Conservation (phyloP, 768 basidiomycete species). For the Lactarius akahatsu region DNA sequence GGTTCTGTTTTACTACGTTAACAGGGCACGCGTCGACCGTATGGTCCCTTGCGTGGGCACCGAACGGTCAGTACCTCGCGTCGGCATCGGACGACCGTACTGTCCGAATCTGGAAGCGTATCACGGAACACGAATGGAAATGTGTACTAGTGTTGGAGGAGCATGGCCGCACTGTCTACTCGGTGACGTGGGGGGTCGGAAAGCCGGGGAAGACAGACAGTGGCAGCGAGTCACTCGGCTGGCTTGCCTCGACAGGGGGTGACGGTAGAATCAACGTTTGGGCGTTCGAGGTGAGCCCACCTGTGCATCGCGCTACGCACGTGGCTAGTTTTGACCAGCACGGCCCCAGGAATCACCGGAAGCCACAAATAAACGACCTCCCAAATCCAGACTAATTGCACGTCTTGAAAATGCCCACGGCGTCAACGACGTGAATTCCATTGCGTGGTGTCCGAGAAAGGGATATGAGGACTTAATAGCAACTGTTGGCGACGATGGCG, state of each 20-base stretch:
- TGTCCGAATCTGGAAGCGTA: constrained; percentile 80
- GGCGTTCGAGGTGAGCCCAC: constrained; percentile 56
- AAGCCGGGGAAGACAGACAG: constrained; percentile 32
- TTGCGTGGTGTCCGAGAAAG: constrained; percentile 76
- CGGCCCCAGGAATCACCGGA: not conserved
- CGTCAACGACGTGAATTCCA: constrained; percentile 79
- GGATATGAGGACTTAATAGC: constrained; percentile 69
- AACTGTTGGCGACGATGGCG: constrained; percentile 85
- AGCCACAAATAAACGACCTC: constrained; percentile 20
- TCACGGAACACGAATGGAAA: constrained; percentile 61
- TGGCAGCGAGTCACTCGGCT: constrained; percentile 54
- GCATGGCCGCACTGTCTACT: constrained; percentile 77
- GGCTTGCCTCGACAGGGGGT: constrained; percentile 82
- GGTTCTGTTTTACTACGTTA: constrained; percentile 84
- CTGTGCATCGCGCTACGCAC: too few relatives aligned
- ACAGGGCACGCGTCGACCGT: constrained; percentile 85
- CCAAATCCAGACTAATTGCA: constrained; percentile 49
- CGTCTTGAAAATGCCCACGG: constrained; percentile 67
- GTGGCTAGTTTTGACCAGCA: not conserved
- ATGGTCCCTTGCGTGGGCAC: constrained; percentile 83
- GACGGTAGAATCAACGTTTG: constrained; percentile 85
- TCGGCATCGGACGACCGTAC: constrained; percentile 84
- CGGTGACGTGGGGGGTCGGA: constrained; percentile 66
- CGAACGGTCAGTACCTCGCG: constrained; percentile 77
- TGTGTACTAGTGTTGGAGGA: constrained; percentile 57